These are phyloP conservation scores for Entophlyctis luteolus DNA, from an alignment of 192 early-diverging fungal genomes.

Conservation along the genomic window DNA sequence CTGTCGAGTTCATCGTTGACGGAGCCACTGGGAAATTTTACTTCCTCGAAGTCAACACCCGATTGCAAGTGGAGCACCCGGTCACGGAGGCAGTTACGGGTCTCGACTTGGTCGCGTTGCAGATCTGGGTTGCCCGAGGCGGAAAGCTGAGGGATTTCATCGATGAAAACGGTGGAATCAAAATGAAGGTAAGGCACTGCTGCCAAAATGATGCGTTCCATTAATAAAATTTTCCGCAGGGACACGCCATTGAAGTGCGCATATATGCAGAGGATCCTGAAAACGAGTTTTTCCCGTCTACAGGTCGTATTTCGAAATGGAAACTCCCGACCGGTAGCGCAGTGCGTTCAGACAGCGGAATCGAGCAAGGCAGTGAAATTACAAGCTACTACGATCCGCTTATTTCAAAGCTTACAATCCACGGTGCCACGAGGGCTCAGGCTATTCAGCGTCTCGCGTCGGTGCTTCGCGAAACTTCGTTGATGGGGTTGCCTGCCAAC, in stretches of 20 bases:
- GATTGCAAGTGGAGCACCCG: slow-evolving; percentile 66
- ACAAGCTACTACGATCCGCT: slow-evolving; percentile 60
- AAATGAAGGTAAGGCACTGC: slow-evolving; percentile 2
- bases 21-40: slow-evolving; percentile 47
- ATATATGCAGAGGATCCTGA: slow-evolving; percentile 62
- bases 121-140: slow-evolving; percentile 50
- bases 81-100: slow-evolving; percentile 61
- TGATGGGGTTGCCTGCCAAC: slow-evolving; percentile 58
- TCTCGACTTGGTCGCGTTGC: slow-evolving; percentile 59
- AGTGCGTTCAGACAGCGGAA: slow-evolving; percentile 53
- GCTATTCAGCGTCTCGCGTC: slow-evolving; percentile 43
- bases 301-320: slow-evolving; percentile 55
- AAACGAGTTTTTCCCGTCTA: slow-evolving; percentile 56
- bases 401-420: slow-evolving; percentile 58
- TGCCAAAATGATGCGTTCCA: background rate
- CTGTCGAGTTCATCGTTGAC: slow-evolving; percentile 62
- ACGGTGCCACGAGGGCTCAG: slow-evolving; percentile 54
- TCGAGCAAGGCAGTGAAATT: slow-evolving; percentile 48
- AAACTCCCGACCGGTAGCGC: slow-evolving; percentile 28
- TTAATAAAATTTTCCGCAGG: slow-evolving; percentile 22
- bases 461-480: slow-evolving; percentile 43
- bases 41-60: slow-evolving; percentile 67
- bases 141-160: background rate
- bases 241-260: slow-evolving; percentile 57
- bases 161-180: background rate